Conservation (phyloP, 2,329 filamentous ascomycete species). For the Diaporthe eres region DNA sequence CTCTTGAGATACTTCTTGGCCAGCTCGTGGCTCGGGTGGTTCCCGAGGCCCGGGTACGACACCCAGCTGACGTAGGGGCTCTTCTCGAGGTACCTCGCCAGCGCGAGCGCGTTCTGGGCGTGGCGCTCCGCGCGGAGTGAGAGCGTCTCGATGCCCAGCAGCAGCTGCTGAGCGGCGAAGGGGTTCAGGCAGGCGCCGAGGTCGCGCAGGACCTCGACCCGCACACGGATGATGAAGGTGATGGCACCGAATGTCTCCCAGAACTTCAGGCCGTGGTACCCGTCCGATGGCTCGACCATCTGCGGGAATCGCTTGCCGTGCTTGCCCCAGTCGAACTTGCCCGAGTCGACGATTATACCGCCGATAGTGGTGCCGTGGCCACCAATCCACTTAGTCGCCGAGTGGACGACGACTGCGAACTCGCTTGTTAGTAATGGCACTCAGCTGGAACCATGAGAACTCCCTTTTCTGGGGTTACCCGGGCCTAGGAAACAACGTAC, state of each 20-base stretch:
- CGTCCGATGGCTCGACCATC: constrained; percentile 88
- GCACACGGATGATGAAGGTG: constrained; percentile 86
- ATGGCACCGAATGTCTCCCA: constrained; percentile 91
- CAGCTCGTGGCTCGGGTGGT: constrained; percentile 82
- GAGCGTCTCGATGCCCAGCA: constrained; percentile 91
- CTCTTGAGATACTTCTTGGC: constrained; percentile 90
- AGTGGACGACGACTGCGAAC: constrained; percentile 81
- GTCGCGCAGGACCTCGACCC: constrained; percentile 92
- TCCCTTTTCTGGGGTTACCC: not conserved
- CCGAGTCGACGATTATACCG: constrained; percentile 87
- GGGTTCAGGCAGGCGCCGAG: constrained; percentile 87
- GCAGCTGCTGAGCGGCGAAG: constrained; percentile 91
- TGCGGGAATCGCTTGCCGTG: constrained; percentile 89
- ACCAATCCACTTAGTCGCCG: constrained; percentile 97
- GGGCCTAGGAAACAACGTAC: not conserved
- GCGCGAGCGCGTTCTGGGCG: constrained; percentile 82
- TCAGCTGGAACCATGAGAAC: not conserved
- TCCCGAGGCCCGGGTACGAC: constrained; percentile 89
- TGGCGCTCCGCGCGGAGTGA: constrained; percentile 89
- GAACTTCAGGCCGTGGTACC: constrained; percentile 95
- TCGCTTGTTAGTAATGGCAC: not conserved
- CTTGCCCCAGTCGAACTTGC: constrained; percentile 95
- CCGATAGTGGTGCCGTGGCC: constrained; percentile 94
- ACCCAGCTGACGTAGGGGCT: constrained; percentile 93
- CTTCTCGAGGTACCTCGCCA: constrained; percentile 87